A percentile compares a stretch with the other conserved stretches of the same genome.
These are phyloP conservation scores for Neopestalotiopsis rosae DNA, from an alignment of 2,329 filamentous ascomycete genomes.

Conservation along the genomic window DNA sequence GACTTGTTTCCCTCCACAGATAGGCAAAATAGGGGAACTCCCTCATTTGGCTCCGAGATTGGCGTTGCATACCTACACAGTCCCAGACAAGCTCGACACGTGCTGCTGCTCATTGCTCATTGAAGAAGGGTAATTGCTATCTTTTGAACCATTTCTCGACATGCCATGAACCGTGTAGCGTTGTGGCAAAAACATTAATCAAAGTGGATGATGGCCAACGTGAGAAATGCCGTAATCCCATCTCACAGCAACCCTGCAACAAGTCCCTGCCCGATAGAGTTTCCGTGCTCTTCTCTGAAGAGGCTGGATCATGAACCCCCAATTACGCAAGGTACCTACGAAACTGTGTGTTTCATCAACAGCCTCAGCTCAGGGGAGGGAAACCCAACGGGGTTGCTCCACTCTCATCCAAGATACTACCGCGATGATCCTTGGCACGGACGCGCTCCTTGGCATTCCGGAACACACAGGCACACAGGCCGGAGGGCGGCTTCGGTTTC, in stretches of 20 bases:
- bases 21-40: background rate
- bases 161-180: conserved; percentile 6
- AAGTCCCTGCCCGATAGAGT: background rate
- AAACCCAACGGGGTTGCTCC: background rate
- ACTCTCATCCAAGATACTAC: background rate
- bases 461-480: background rate
- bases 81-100: background rate
- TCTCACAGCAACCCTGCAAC: background rate
- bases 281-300: background rate
- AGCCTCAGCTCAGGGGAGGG: background rate
- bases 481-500: background rate
- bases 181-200: background rate
- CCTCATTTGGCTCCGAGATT: conserved; percentile 1
- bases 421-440: conserved; percentile 7
- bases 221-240: background rate
- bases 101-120: conserved; percentile 1
- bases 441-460: background rate
- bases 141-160: background rate
- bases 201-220: background rate
- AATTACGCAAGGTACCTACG: conserved; percentile 3
- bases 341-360: conserved; percentile 8
- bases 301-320: background rate
- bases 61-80: background rate
- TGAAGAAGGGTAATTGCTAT: background rate
- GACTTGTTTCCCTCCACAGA: background rate